Conservation (phyloP, 1,284 basidiomycete species). For the Thelephora terrestris region DNA sequence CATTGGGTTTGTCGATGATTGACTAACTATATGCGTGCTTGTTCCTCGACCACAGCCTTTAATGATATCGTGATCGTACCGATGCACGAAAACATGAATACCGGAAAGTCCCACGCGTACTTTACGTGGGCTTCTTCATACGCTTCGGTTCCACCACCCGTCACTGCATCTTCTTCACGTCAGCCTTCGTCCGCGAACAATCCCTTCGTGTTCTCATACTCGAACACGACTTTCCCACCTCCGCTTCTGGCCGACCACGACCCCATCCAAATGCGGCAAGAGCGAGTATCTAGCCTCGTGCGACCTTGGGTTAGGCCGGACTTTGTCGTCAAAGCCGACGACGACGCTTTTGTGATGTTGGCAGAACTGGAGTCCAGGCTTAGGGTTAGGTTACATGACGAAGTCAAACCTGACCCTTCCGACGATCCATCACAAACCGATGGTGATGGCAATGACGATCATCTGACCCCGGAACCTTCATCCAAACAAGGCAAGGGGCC, state of each 20-base stretch:
- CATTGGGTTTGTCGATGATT: background rate
- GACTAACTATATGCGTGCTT: background rate
- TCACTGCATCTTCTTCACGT: conserved; percentile 31
- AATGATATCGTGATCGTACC: conserved; percentile 86
- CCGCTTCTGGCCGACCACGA: conserved; percentile 60
- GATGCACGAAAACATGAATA: conserved; percentile 85
- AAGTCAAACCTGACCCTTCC: background rate
- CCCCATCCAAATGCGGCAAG: conserved; percentile 43
- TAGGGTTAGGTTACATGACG: conserved; percentile 56
- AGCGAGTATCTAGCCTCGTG: conserved; percentile 32
- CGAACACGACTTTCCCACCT: conserved; percentile 40
- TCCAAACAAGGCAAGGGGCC: no score
- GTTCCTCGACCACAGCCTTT: conserved; percentile 45
- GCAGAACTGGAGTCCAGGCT: conserved; percentile 85
- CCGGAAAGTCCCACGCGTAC: conserved; percentile 78
- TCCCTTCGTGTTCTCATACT: conserved; percentile 42
- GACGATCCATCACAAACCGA: no score
- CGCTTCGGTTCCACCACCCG: conserved; percentile 82
- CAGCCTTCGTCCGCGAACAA: conserved; percentile 33
- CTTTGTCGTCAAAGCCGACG: conserved; percentile 88
- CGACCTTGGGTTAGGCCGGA: conserved; percentile 72
- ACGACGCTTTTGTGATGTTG: conserved; percentile 90
- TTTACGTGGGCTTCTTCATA: conserved; percentile 86
- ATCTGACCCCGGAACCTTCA: background rate
- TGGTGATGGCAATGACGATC: background rate